Conservation (phyloP, 148 eudicot species). For the Amaranthus palmeri region DNA sequence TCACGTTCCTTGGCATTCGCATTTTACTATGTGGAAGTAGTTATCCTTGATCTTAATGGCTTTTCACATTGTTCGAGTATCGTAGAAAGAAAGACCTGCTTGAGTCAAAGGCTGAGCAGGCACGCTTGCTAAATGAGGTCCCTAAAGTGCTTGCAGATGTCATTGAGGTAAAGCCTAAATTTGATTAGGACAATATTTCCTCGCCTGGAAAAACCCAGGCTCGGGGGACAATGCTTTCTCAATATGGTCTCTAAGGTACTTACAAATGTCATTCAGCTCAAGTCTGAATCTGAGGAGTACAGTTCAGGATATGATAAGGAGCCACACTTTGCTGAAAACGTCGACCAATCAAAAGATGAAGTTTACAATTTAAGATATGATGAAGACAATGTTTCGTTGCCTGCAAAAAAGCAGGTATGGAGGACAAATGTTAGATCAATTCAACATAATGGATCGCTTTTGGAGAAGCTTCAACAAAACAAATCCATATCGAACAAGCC, state of each 20-base stretch:
- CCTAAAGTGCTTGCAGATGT: constrained; percentile 51
- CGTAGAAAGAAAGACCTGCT: constrained; percentile 35
- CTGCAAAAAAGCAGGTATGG: constrained; percentile 45
- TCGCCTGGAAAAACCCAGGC: constrained; percentile 31
- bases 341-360: constrained; percentile 51
- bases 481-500: constrained; percentile 18
- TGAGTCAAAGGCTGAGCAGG: constrained; percentile 40
- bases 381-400: constrained; percentile 20
- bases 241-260: too few relatives aligned
- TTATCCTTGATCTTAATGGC: constrained; percentile 36
- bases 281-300: too few relatives aligned
- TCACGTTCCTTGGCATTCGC: background rate
- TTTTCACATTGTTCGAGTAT: constrained; percentile 38
- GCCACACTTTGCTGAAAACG: constrained; percentile 59
- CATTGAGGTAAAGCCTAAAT: constrained; percentile 25
- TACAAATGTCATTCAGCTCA: too few relatives aligned
- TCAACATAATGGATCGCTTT: constrained; percentile 25
- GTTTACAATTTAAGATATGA: constrained; percentile 38
- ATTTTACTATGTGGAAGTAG: constrained; percentile 7
- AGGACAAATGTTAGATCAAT: constrained; percentile 21
- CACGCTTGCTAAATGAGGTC: constrained; percentile 39
- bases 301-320: background rate
- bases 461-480: constrained; percentile 27
- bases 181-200: constrained; percentile 11
- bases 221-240: constrained; percentile 15